Evolutionary conservation across 2,329 filamentous ascomycete genomes (phyloP), one percentile per base, ranked within the genome.

Genomic region (Byssochlamys sp.): DNA sequence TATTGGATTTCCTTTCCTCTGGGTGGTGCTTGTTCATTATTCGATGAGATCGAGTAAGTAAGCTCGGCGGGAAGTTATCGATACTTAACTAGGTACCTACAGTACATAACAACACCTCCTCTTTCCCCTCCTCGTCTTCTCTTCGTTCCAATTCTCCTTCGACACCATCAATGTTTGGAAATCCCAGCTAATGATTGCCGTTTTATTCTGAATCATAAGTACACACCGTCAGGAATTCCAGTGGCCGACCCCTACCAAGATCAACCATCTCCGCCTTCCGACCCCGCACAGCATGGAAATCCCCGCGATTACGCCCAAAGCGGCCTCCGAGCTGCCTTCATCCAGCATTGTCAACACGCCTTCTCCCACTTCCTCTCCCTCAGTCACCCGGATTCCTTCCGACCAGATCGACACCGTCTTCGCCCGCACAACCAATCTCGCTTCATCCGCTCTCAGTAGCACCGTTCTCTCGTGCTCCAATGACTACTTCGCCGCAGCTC

Each of bases 401-500:
- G 71, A 77, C 25, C 62, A 80, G 52, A 84, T 84, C 60, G 80
- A 83, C 67, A 62, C 71, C 3, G 78, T 78, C 10, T 84, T 84
- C 70, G 78, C 78, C 54, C 80, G 78, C 50, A 77, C 79, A 59
- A 83, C 80, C 65, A 83, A 73, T 61, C 66, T 74, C n/a, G 67
- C 69, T 55, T 75, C 73, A 1, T 66, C 70, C 29, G 68, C 66
- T 58, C 75, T 85, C 52, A 78, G 83, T 59, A 80, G 78, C 63
- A 77, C 75, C 25, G 72, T 85, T 63, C 73, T 85, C 61, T 73
- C 80, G 60, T 79, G 77, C 71, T 82, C 79, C 61, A 80, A 85
- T 71, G 82, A 85, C 73, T 85, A 78, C 76, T 85, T 85, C 72
- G 83, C 83, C 55, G 73, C 77, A 1, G 83, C 81, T 55, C 72